Percentiles rank a stretch among this genome's conserved stretches.
phyloP scores from a whole-genome alignment of 352 stramenopile species.

The Pythium sp. region DNA sequence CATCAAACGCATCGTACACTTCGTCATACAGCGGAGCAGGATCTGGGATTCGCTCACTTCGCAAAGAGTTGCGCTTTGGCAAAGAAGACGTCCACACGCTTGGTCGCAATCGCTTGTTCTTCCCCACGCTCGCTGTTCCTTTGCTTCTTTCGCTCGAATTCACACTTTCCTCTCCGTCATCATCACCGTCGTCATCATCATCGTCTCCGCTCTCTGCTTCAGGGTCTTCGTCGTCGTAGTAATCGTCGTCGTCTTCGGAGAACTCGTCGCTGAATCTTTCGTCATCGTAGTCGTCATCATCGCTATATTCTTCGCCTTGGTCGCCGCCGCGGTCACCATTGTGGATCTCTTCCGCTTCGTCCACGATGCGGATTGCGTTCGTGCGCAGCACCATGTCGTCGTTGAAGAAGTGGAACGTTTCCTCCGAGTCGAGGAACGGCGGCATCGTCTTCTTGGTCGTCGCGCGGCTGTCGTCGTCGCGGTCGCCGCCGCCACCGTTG shows the following conservation, averaged over 20 bases:
- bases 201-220: slow-evolving; percentile 28
- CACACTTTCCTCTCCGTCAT: slow-evolving; percentile 14
- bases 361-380: slow-evolving; percentile 48
- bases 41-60: slow-evolving; percentile 20
- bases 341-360: slow-evolving; percentile 15
- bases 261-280: slow-evolving; percentile 26
- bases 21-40: slow-evolving; percentile 35
- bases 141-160: slow-evolving; percentile 4
- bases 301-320: slow-evolving; percentile 17
- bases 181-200: slow-evolving; percentile 15
- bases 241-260: slow-evolving; percentile 32
- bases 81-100: slow-evolving; percentile 6
- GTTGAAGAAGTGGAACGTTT: slow-evolving; percentile 72
- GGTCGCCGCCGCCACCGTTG: slow-evolving; percentile 3
- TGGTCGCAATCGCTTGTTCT: slow-evolving; percentile 1
- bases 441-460: slow-evolving; percentile 15
- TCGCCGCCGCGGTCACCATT: slow-evolving; percentile 16
- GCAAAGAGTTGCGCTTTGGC: slow-evolving; percentile 19
- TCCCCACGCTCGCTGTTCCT: slow-evolving; percentile 10
- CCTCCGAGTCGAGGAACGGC: slow-evolving; percentile 47
- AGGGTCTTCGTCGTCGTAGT: slow-evolving; percentile 21
- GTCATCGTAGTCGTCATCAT: slow-evolving; percentile 27
- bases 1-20: slow-evolving; percentile 53
- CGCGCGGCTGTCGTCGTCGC: slow-evolving; percentile 10
- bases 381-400: slow-evolving; percentile 54